phyloP scores from a whole-genome alignment of 2,329 filamentous ascomycete species.

The Xylaria sp. region DNA sequence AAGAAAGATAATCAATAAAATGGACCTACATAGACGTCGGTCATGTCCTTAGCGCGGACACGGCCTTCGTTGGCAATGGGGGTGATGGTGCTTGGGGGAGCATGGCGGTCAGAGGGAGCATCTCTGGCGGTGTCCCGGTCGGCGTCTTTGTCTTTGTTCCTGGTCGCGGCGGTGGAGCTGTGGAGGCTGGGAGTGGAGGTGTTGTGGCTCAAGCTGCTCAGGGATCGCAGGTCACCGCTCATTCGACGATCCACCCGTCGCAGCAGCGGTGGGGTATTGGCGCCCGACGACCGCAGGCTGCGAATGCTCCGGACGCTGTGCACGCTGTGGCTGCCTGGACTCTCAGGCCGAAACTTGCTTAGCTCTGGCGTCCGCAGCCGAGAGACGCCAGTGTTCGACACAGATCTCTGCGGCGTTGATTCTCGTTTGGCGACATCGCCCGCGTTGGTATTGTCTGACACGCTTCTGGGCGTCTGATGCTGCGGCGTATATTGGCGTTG shows the following conservation, averaged over 20 bases:
- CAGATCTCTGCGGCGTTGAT: constrained; percentile 43
- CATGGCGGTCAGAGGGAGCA: constrained; percentile 38
- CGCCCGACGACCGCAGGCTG: constrained; percentile 50
- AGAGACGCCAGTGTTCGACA: constrained; percentile 61
- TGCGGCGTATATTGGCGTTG: constrained; percentile 24
- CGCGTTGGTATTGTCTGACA: constrained; percentile 45
- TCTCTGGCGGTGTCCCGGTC: constrained; percentile 44
- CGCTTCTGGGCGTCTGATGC: constrained; percentile 40
- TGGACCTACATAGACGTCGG: constrained; percentile 87
- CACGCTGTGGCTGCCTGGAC: constrained; percentile 57
- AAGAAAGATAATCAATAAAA: constrained; percentile 1
- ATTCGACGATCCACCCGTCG: constrained; percentile 69
- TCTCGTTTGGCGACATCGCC: constrained; percentile 23
- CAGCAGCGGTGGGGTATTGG: constrained; percentile 71
- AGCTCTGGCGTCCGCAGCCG: constrained; percentile 60
- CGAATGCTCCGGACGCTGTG: constrained; percentile 37
- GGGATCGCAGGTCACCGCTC: constrained; percentile 78
- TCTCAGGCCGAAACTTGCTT: constrained; percentile 65
- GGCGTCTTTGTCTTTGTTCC: not conserved
- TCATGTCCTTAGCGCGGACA: constrained; percentile 82
- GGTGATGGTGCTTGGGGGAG: constrained; percentile 50
- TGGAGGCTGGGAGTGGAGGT: constrained; percentile 41
- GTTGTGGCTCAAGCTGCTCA: constrained; percentile 69
- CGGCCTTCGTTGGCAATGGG: constrained; percentile 88
- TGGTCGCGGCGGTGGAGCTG: constrained; percentile 46